Conservation (phyloP, 2,329 filamentous ascomycete species). For the Diaporthe sp. region DNA sequence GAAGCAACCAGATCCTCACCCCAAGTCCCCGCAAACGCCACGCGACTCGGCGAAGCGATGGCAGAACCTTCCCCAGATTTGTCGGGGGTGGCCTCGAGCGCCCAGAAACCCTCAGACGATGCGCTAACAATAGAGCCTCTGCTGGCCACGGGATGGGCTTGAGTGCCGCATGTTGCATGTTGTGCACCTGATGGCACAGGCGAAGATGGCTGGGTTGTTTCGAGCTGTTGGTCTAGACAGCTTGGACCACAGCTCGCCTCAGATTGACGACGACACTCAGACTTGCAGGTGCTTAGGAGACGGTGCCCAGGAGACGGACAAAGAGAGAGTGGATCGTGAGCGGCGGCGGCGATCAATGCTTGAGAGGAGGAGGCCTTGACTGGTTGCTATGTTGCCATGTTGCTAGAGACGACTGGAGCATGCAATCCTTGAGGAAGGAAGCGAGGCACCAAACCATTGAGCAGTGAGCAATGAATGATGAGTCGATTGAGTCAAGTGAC, state of each 20-base stretch:
- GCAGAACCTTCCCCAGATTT: slow-evolving; percentile 10
- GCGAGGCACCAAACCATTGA: too few species aligned
- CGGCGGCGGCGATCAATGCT: slow-evolving; percentile 7
- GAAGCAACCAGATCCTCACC: background rate
- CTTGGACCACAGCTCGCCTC: background rate
- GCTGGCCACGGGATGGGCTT: background rate
- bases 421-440: background rate
- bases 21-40: slow-evolving; percentile 20
- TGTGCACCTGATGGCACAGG: background rate
- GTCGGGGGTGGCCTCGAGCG: background rate
- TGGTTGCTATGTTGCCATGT: background rate
- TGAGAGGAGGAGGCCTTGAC: background rate
- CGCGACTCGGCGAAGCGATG: slow-evolving; percentile 24
- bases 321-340: background rate
- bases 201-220: background rate
- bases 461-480: slow-evolving; percentile 4
- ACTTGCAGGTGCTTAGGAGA: too few species aligned
- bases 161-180: background rate
- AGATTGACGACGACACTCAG: background rate
- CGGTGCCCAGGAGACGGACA: background rate
- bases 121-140: slow-evolving; percentile 14
- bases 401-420: background rate
- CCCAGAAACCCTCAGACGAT: background rate
- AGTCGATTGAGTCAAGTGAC: background rate
- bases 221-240: background rate